Conservation (phyloP, 768 basidiomycete genomes). For the Mycena haematopus region DNA sequence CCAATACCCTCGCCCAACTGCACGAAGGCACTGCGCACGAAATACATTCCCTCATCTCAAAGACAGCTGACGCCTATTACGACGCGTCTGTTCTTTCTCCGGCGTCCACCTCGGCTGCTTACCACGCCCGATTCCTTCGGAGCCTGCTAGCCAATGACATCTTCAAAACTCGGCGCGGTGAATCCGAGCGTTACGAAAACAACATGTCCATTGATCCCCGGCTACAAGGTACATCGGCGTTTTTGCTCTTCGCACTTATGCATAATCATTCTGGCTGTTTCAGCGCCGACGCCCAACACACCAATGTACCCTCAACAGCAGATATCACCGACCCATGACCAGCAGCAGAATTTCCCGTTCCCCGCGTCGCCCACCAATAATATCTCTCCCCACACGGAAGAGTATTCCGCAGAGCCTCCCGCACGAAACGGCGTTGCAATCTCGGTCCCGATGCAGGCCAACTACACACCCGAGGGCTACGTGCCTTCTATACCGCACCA, state of each 20-base stretch:
- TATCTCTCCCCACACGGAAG: slow-evolving; percentile 22
- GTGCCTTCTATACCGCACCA: slow-evolving; percentile 47
- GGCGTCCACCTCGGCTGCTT: slow-evolving; percentile 70
- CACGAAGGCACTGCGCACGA: slow-evolving; percentile 66
- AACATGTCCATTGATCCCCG: slow-evolving; percentile 60
- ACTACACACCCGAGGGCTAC: slow-evolving; percentile 36
- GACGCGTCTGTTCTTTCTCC: slow-evolving; percentile 69
- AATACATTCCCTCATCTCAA: slow-evolving; percentile 68
- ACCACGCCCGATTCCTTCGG: slow-evolving; percentile 81
- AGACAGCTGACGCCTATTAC: slow-evolving; percentile 80
- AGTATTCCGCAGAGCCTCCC: slow-evolving; percentile 20
- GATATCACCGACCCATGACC: slow-evolving; percentile 41
- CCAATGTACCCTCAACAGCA: slow-evolving; percentile 32
- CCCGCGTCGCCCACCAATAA: slow-evolving; percentile 42
- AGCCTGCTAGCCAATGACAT: slow-evolving; percentile 70
- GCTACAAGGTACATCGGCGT: slow-evolving; percentile 53
- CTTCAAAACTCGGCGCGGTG: slow-evolving; percentile 56
- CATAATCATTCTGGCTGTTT: slow-evolving; percentile 9
- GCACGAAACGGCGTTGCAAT: slow-evolving; percentile 12
- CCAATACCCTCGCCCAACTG: slow-evolving; percentile 62
- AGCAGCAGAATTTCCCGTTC: slow-evolving; percentile 46
- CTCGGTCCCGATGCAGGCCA: background rate
- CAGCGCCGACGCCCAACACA: slow-evolving; percentile 19
- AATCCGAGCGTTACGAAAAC: slow-evolving; percentile 44
- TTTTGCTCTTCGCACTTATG: slow-evolving; percentile 22